Evolutionary conservation across 495 filamentous ascomycete species (phyloP).

Genomic region (Hyaloscypha finlandica): DNA sequence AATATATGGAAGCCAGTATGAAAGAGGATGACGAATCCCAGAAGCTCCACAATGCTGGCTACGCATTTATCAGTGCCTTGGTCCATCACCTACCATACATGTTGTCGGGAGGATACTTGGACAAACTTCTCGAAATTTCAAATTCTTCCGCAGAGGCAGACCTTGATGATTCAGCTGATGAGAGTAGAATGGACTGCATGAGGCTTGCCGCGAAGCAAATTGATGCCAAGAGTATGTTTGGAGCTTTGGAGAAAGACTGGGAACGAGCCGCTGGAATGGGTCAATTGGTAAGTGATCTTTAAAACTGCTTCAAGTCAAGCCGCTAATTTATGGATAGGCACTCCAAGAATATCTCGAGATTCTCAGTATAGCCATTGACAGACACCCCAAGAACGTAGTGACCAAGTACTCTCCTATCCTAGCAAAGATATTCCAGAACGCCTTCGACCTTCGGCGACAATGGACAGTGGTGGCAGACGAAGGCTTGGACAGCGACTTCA

Average conservation of each 20-base stretch:
- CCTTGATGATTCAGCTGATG: constrained; percentile 56
- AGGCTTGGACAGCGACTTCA: constrained; percentile 34
- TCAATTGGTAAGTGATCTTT: constrained; percentile 49
- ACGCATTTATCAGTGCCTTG: constrained; percentile 75
- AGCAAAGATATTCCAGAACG: constrained; percentile 68
- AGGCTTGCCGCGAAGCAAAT: constrained; percentile 70
- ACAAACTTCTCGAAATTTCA: constrained; percentile 66
- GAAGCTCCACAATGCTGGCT: constrained; percentile 77
- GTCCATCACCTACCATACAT: constrained; percentile 83
- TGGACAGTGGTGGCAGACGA: constrained; percentile 25
- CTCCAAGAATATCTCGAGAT: constrained; percentile 66
- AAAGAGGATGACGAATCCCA: constrained; percentile 50
- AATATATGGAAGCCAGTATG: constrained; percentile 66
- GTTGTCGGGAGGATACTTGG: constrained; percentile 71
- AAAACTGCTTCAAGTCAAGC: background rate
- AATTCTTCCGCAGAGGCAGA: constrained; percentile 64
- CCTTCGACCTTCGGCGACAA: constrained; percentile 67
- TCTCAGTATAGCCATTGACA: constrained; percentile 68
- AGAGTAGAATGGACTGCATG: constrained; percentile 68
- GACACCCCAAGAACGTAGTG: constrained; percentile 72
- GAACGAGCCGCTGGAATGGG: constrained; percentile 58
- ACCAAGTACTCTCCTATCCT: constrained; percentile 67
- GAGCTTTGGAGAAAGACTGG: constrained; percentile 71
- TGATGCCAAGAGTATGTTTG: constrained; percentile 65
- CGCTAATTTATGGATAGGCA: constrained; percentile 49